Evolutionary conservation across 139 green algal genomes (phyloP).

Genomic region (Picochlorum costavermella): DNA sequence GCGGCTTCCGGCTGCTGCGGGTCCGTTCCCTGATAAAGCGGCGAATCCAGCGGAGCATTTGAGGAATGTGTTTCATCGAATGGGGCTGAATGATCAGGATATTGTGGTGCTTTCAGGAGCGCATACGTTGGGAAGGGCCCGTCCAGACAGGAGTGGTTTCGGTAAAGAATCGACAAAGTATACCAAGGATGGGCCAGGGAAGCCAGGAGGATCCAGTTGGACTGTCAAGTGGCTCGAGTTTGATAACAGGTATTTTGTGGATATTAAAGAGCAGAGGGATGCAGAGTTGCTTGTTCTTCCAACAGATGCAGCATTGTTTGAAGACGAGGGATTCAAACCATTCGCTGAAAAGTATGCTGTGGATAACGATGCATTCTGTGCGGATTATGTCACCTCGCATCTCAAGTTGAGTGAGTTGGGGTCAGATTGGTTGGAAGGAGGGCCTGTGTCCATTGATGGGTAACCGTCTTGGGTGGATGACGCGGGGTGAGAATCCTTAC

Average conservation of each 20-base stretch:
- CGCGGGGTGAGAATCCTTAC: too few species aligned
- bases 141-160: slow-evolving; percentile 46
- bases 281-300: slow-evolving; percentile 78
- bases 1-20: slow-evolving; percentile 50
- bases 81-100: slow-evolving; percentile 71
- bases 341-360: slow-evolving; percentile 82
- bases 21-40: slow-evolving; percentile 47
- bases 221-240: slow-evolving; percentile 87
- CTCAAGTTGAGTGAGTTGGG: slow-evolving; percentile 81
- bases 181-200: slow-evolving; percentile 71
- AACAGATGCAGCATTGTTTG: slow-evolving; percentile 79
- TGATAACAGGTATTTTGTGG: slow-evolving; percentile 78
- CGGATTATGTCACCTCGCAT: slow-evolving; percentile 66
- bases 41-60: slow-evolving; percentile 43
- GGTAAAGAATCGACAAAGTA: slow-evolving; percentile 71
- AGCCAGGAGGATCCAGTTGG: slow-evolving; percentile 67
- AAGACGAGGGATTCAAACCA: slow-evolving; percentile 75
- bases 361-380: slow-evolving; percentile 76
- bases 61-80: slow-evolving; percentile 71
- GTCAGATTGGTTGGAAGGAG: slow-evolving; percentile 47
- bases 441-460: not conserved
- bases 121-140: slow-evolving; percentile 55
- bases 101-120: slow-evolving; percentile 53
- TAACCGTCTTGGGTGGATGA: too few species aligned
- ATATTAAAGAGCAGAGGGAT: slow-evolving; percentile 64